Evolutionary conservation across 169 alveolate species (phyloP).

Genomic region (Eimeria praecox): DNA sequence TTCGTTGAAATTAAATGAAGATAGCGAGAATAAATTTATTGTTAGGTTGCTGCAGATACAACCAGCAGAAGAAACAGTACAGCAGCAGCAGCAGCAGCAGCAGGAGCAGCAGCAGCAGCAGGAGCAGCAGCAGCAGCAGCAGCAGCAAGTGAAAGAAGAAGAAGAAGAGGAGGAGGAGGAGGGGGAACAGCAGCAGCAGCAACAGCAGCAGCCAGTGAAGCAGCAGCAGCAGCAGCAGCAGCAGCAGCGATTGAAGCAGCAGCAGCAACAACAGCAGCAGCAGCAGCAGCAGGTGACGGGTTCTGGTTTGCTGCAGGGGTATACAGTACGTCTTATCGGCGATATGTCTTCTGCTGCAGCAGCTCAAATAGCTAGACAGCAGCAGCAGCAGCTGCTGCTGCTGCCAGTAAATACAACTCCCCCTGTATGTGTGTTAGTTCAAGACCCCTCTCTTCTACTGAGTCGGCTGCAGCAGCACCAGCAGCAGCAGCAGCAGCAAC

Average conservation of each 20-base stretch:
- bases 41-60: not conserved
- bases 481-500: not conserved
- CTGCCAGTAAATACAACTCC: not conserved
- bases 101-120: not conserved
- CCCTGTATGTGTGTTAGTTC: not conserved
- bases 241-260: no score
- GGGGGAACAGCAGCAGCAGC: not conserved
- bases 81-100: not conserved
- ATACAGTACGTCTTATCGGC: not conserved
- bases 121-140: not conserved
- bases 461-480: not conserved
- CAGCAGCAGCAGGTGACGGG: not conserved
- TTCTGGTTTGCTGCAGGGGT: not conserved
- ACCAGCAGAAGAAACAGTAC: not conserved
- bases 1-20: not conserved
- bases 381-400: slow-evolving; percentile 30
- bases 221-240: not conserved
- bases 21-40: not conserved
- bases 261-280: not conserved
- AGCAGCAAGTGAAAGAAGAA: no score
- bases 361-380: not conserved
- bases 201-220: not conserved
- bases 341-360: slow-evolving; percentile 4
- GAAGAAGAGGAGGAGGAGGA: no score
- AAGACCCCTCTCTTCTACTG: not conserved